These are phyloP conservation scores for Moricandia moricandioides DNA, from an alignment of 345 rosid species.

Conservation along the genomic window DNA sequence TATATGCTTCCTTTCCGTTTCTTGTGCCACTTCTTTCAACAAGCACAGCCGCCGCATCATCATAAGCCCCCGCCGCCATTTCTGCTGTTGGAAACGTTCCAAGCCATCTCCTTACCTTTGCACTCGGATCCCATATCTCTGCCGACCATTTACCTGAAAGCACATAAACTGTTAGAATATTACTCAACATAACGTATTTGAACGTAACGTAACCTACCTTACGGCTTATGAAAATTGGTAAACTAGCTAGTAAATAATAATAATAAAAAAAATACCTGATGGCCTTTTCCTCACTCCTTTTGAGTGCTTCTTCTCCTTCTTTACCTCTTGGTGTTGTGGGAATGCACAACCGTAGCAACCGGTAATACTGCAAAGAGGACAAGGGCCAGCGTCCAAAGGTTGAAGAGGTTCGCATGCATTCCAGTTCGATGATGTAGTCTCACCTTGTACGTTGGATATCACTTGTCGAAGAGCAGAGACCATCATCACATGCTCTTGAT, in stretches of 20 bases:
- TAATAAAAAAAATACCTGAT: too few relatives aligned
- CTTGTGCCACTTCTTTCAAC: not conserved
- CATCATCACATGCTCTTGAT: constrained; percentile 1
- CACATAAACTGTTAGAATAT: not conserved
- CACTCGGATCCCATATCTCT: constrained; percentile 5
- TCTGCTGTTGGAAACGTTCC: not conserved
- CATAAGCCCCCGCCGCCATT: not conserved
- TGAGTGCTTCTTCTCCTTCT: not conserved
- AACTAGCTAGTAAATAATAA: too few relatives aligned
- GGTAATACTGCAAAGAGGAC: not conserved
- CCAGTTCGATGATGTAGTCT: not conserved
- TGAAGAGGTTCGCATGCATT: not conserved
- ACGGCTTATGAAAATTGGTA: too few relatives aligned
- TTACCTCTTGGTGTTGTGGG: not conserved
- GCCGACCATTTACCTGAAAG: constrained; percentile 1
- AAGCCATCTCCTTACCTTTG: not conserved
- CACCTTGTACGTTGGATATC: not conserved
- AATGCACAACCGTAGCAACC: constrained; percentile 9
- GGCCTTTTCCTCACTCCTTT: not conserved
- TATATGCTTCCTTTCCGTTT: not conserved
- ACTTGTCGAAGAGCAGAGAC: not conserved
- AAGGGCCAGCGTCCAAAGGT: not conserved
- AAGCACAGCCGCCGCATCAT: not conserved
- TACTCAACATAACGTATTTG: too few relatives aligned
- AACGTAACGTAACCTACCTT: too few relatives aligned